Evolutionary conservation across 306 rosid species (phyloP), one percentile per base, ranked within the genome.

Genomic region (Canavalia gladiata): DNA sequence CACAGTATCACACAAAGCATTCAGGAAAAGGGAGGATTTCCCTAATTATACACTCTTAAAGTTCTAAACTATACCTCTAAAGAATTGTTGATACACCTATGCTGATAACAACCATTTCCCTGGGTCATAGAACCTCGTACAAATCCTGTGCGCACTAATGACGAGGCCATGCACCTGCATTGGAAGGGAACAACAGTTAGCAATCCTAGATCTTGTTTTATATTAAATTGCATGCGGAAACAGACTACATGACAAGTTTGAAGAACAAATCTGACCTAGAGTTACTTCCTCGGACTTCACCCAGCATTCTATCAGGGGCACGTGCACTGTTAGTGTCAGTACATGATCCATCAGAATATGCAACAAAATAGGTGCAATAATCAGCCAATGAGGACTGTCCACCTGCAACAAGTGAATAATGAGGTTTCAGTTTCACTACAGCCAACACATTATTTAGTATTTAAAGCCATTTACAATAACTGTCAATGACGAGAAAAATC

Each of bases 321-420:
- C 97, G 94, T 41, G 99, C 98, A 84, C 97, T 87, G 78, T 92
- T 92, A 66, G 91, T 83, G 82, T 96, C 97, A 41, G 98, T 96
- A 85, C 99, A 96, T 47, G 99, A 96, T 56, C 99, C 99, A 76
- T 96, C 98, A 71, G 99, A 96, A 85, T 96, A 96, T n/a, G 99
- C 95, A 42, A 96, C 98, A 65, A 92, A 92, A 83, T 92, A 96
- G 11, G 99, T 93, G 84, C 99, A 96, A 87, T 96, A 96, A 87
- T 96, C 99, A 68, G 99, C 99, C 88, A 96, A 87, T 47, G 97
- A 90, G 28, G 99, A 96, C 78, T 96, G 99, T n/a, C 99, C 99
- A 77, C 99, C 99, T 96, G 88, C 52, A 87, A 86, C 11, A 66
- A 52, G 71, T 78, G 84, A 75, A 25, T 30, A 41, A 12, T 50